Base-by-base conservation (phyloP, 169 alveolate species). In the Theileria equi region DNA sequence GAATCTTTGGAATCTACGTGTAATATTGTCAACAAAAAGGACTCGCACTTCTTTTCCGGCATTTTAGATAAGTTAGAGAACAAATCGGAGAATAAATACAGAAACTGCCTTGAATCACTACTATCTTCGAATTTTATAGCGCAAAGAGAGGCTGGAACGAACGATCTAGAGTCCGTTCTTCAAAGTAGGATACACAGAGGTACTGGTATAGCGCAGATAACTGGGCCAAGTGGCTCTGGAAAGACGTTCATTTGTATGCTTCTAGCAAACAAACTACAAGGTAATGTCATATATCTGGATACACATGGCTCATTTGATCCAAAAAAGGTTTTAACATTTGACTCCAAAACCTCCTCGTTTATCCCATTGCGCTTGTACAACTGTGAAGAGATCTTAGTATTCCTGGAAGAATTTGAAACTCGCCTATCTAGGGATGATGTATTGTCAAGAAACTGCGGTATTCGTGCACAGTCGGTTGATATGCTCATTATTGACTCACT, bases 141-240 rank as follows among this genome's bases (percentile, higher is more conserved):
- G n/a, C 13, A 38, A 38, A 38, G 45, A 13, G n/a, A 32, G 38
- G 3, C 11, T n/a, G 13, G 21, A 54, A 54, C 25, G 21, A 36
- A 60, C 40, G 32, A 43, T 60, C 40, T 3, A 19, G 17, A 41
- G 34, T 1, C 17, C 44, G 25, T 60, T 60, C 21, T 44, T 43
- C 29, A 60, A 60, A 32, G 17, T 60, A 8, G 70, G n/a, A n/a
- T 64, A 11, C 45, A 38, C 28, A 50, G 72, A 35, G 73, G 79
- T 23, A 40, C 59, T 4, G 84, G 84, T 16, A 74, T 74, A 8
- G 63, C 73, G n/a, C 69, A 74, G 67, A 41, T 74, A n/a, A 53
- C 52, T 19, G 84, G 84, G 28, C 31, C 80, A 16, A 74, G 84
- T 40, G 84, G 84, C 0, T 59, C 77, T 29, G 84, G 84, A 7